Evolutionary conservation across 805 yeast genomes (phyloP).

Genomic region (Metschnikowia lachancei): DNA sequence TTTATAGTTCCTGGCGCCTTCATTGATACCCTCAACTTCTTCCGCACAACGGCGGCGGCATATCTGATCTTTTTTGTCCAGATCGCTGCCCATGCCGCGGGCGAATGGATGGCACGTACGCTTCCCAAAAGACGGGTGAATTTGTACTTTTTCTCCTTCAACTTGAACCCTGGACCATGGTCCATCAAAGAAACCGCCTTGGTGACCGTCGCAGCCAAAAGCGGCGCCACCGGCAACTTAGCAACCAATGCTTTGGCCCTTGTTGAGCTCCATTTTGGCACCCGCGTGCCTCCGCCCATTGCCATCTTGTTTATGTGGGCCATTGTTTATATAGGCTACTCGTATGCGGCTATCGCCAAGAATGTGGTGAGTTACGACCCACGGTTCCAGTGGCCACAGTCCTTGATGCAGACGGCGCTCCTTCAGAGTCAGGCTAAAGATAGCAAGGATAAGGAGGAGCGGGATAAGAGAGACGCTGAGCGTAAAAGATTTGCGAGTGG

Average conservation of each 20-base stretch:
- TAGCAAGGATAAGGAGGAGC: conserved; percentile 1
- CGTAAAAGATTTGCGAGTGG: neutral
- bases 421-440: conserved; percentile 24
- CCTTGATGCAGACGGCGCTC: conserved; percentile 48
- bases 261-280: conserved; percentile 44
- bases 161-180: conserved; percentile 54
- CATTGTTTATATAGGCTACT: conserved; percentile 52
- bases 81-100: conserved; percentile 47
- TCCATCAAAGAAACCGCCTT: conserved; percentile 52
- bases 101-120: conserved; percentile 42
- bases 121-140: conserved; percentile 35
- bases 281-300: conserved; percentile 28
- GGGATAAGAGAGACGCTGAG: neutral
- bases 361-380: conserved; percentile 47
- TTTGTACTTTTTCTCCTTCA: conserved; percentile 26
- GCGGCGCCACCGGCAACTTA: conserved; percentile 51
- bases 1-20: conserved; percentile 44
- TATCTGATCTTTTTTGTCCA: conserved; percentile 53
- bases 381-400: conserved; percentile 47
- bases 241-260: conserved; percentile 48
- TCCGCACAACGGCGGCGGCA: conserved; percentile 46
- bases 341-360: conserved; percentile 52
- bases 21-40: conserved; percentile 42
- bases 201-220: conserved; percentile 50
- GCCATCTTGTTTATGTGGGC: conserved; percentile 50